phyloP scores from a whole-genome alignment of 2,329 filamentous ascomycete genomes.

The Aurifilum marmelostoma region DNA sequence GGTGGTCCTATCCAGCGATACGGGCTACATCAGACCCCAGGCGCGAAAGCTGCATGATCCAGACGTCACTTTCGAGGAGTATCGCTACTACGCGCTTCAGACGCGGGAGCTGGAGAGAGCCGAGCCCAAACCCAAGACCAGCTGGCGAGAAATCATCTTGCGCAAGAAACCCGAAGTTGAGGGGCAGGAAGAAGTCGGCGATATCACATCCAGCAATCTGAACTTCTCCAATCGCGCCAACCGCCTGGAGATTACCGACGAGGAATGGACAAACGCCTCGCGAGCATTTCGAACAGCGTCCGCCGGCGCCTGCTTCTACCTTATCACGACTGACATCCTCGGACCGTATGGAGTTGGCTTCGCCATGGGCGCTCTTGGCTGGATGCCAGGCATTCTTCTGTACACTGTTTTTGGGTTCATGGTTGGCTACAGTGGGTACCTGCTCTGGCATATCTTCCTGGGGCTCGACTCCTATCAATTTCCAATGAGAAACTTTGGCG shows the following conservation, averaged over 20 bases:
- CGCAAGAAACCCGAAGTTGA: slow-evolving; percentile 30
- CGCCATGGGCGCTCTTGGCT: slow-evolving; percentile 36
- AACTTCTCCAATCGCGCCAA: slow-evolving; percentile 22
- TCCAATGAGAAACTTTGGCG: slow-evolving; percentile 50
- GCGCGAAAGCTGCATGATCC: slow-evolving; percentile 35
- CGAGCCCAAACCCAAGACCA: slow-evolving; percentile 32
- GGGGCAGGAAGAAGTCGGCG: slow-evolving; percentile 10
- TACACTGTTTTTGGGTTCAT: slow-evolving; percentile 49
- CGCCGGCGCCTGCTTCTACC: slow-evolving; percentile 50
- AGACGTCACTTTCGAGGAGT: slow-evolving; percentile 41
- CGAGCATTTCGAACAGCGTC: slow-evolving; percentile 50
- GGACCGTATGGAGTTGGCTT: slow-evolving; percentile 47
- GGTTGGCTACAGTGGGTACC: slow-evolving; percentile 47
- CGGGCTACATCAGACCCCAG: slow-evolving; percentile 26
- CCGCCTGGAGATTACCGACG: slow-evolving; percentile 38
- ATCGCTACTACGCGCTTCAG: slow-evolving; percentile 39
- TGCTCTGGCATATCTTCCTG: slow-evolving; percentile 49
- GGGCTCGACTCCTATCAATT: slow-evolving; percentile 51
- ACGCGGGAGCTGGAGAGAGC: slow-evolving; percentile 39
- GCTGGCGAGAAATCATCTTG: slow-evolving; percentile 31
- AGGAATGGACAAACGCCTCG: slow-evolving; percentile 52
- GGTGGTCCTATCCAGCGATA: background rate
- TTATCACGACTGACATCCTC: slow-evolving; percentile 53
- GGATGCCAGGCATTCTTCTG: slow-evolving; percentile 48
- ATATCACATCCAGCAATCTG: slow-evolving; percentile 21